phyloP scores from a whole-genome alignment of 768 basidiomycete genomes.

The Suillus alpinus region DNA sequence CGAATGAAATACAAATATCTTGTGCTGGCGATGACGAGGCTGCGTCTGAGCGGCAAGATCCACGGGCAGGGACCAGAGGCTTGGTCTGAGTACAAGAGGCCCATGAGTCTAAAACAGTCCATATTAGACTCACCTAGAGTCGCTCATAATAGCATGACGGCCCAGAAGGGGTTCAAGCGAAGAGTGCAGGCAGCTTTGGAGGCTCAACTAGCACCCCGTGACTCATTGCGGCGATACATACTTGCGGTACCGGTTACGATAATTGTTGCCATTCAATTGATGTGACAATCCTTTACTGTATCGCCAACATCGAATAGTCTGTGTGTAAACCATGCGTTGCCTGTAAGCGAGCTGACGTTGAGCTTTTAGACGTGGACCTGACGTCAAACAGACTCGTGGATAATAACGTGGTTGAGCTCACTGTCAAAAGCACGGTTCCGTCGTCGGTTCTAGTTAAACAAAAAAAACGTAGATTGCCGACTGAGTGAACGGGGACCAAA shows the following conservation, averaged over 20 bases:
- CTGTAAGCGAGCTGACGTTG: too few relatives aligned
- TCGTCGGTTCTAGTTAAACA: neutral
- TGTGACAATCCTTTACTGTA: neutral
- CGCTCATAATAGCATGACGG: neutral
- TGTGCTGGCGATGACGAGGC: neutral
- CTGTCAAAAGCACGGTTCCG: neutral
- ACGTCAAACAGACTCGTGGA: neutral
- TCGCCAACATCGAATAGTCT: neutral
- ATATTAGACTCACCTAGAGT: neutral
- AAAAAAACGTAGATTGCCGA: slow-evolving; percentile 9
- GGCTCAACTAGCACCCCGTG: neutral
- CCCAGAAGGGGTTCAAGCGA: neutral
- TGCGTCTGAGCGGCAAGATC: neutral
- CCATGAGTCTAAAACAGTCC: neutral
- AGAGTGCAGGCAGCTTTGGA: neutral
- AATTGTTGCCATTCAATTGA: neutral
- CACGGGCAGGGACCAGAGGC: neutral
- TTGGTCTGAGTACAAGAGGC: neutral
- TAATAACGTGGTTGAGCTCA: neutral
- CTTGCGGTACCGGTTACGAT: neutral
- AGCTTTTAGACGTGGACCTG: neutral
- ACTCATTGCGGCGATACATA: too few relatives aligned
- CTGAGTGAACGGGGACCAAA: slow-evolving; percentile 8
- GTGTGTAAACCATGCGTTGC: neutral
- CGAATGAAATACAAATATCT: neutral